These are phyloP conservation scores for Hypomyces perniciosus DNA, from an alignment of 2,329 filamentous ascomycete genomes.

Conservation along the genomic window DNA sequence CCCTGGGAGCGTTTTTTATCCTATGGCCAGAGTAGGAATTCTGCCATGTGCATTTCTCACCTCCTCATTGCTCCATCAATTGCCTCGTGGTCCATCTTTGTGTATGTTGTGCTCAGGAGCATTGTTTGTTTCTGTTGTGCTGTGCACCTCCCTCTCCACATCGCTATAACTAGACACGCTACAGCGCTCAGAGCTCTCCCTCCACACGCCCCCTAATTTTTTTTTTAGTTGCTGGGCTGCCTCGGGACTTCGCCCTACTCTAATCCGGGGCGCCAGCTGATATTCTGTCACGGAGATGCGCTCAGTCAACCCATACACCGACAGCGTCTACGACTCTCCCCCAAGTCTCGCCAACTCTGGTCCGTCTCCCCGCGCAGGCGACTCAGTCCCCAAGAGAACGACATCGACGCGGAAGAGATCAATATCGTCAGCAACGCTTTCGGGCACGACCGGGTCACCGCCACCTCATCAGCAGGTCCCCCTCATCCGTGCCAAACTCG, in stretches of 20 bases:
- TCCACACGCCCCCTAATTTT: slow-evolving; percentile 12
- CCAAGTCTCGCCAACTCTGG: neutral
- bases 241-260: no score
- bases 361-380: slow-evolving; percentile 3
- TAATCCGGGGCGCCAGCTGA: neutral
- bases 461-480: slow-evolving; percentile 5
- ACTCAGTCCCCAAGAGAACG: slow-evolving; percentile 1
- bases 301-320: slow-evolving; percentile 11
- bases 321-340: slow-evolving; percentile 1
- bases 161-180: neutral
- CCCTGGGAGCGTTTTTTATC: neutral
- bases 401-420: neutral
- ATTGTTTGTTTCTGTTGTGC: neutral
- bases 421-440: neutral
- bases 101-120: neutral
- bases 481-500: slow-evolving; percentile 12
- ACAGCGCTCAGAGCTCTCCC: neutral
- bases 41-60: no score
- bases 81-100: neutral
- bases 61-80: neutral
- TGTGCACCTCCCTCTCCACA: no score
- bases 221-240: neutral
- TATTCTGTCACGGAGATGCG: slow-evolving; percentile 7
- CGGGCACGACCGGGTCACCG: slow-evolving; percentile 1
- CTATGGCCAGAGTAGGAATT: no score